Base-by-base conservation (phyloP, 768 basidiomycete species). In the Holtermanniella nyarrowii region DNA sequence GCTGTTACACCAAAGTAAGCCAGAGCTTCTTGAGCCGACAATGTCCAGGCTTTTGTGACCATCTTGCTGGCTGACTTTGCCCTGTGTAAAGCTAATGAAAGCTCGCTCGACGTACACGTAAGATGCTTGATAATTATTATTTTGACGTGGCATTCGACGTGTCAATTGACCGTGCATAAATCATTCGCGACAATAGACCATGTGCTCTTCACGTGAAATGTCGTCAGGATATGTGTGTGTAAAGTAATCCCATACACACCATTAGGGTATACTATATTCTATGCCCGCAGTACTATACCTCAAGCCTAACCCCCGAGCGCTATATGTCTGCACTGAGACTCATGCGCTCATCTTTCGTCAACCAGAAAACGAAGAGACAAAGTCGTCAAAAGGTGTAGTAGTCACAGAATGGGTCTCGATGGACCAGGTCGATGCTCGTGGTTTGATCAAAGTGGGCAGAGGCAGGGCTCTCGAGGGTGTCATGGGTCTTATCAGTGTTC, bases 391-490 rank as follows among this genome's bases (percentile, higher is more conserved):
- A 21, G 61, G 57, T 39, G 63, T 63, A 65, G 85, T 85, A 42
- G 79, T 91, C 41, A 88, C 93, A 21, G 89, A 93, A 71, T 88
- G 91, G 62, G 71, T 91, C 11, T 81, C 78, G 0, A 82, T 81
- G 56, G 76, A 80, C 47, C 78, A 86, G 61, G 78, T 91, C 37
- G 81, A 88, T 63, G 75, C 86, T 40, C 63, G 74, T 22, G 79
- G 76, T 53, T 74, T 83, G 26, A 75, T 85, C 48, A 78, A 78
- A 58, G 65, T 89, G 49, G 84, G 84, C n/a, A 82, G 74, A 51
- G 79, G 84, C 48, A 72, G 80, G 22, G 80, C 85, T 4, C 84
- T 87, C 64, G 88, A 88, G 21, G 91, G 88, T 59, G 63, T 71
- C 14, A 73, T 93, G 46, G 90, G 90, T 12, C 61, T 75, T 46